Base-by-base conservation (phyloP, 1,139 yeast genomes). In the Candida freyschussii region DNA sequence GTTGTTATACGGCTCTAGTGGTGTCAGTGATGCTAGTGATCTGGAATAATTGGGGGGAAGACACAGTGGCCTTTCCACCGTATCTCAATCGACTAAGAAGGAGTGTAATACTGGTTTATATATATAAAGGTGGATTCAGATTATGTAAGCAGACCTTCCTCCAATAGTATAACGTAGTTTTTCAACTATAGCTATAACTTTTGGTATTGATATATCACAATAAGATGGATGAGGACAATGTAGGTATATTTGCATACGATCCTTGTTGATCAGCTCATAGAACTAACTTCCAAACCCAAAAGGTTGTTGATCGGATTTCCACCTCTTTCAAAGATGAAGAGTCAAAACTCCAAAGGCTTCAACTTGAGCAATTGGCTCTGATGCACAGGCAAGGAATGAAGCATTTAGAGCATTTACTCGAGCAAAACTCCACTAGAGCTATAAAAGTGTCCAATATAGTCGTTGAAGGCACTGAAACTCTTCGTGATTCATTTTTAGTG, bases 391-490 rank as follows among this genome's bases (percentile, higher is more conserved):
- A 73, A 43, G 69, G 65, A 36, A 52, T 58, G 21, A 48, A 54
- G 15, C 66, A 60, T 32, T 48, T 75, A 29, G 64, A 69, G 24
- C 56, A 60, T 2, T 50, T 75, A 6, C 61, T 76, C 28, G 41
- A 48, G n/a, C 15, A 30, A 8, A 47, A 47, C 29, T 21, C 40
- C 60, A 65, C 67, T 2, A 58, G 65, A 30, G 78, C 80, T 0
- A 62, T 74, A 2, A 50, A 55, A 18, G 50, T 75, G 4, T 51
- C 63, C 19, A 63, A 67, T 32, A 73, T 79, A 11, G 75, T 74
- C 43, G 62, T 80, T 6, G 62, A 71, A 26, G 82, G 82, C 24
- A 67, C 73, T 10, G 67, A 67, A 30, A 59, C 60, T 13, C 72
- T 69, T 43, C 61, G 89, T 21, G 66, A 68, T 32, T 32, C 61